phyloP scores from a whole-genome alignment of 768 basidiomycete species.

The Tricholoma sp. region DNA sequence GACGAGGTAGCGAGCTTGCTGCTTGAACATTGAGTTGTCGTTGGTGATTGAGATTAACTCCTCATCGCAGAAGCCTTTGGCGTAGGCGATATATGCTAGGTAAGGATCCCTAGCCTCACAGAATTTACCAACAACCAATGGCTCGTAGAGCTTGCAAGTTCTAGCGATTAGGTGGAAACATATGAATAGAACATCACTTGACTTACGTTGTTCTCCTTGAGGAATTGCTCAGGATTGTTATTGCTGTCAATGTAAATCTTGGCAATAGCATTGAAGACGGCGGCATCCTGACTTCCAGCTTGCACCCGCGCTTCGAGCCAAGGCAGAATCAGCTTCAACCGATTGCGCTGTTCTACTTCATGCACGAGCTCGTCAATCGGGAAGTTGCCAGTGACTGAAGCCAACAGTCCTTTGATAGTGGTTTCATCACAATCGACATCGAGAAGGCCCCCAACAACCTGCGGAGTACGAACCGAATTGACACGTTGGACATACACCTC shows the following conservation, averaged over 20 bases:
- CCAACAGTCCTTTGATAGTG: constrained; percentile 91
- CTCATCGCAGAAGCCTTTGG: constrained; percentile 98
- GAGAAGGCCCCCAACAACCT: constrained; percentile 92
- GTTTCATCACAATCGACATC: constrained; percentile 98
- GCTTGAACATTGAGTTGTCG: constrained; percentile 99
- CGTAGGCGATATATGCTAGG: constrained; percentile 98
- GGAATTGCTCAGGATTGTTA: constrained; percentile 94
- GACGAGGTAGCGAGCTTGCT: constrained; percentile 96
- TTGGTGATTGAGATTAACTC: constrained; percentile 97
- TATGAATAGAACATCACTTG: not conserved
- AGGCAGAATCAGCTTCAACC: constrained; percentile 93
- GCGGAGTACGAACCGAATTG: constrained; percentile 94
- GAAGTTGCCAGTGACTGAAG: constrained; percentile 94
- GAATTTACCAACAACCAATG: constrained; percentile 96
- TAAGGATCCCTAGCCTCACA: constrained; percentile 98
- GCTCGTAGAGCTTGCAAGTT: constrained; percentile 78
- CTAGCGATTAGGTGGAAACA: constrained; percentile 6
- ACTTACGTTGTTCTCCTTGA: constrained; percentile 97
- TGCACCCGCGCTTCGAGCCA: constrained; percentile 95
- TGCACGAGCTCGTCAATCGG: constrained; percentile 96
- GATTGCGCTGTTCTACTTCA: constrained; percentile 94
- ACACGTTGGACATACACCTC: constrained; percentile 99
- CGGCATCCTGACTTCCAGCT: constrained; percentile 88
- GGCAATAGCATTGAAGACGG: constrained; percentile 94
- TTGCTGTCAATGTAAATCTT: constrained; percentile 99